Evolutionary conservation across 768 basidiomycete species (phyloP), one percentile per base, ranked within the genome.

Genomic region (Mycena crocata): DNA sequence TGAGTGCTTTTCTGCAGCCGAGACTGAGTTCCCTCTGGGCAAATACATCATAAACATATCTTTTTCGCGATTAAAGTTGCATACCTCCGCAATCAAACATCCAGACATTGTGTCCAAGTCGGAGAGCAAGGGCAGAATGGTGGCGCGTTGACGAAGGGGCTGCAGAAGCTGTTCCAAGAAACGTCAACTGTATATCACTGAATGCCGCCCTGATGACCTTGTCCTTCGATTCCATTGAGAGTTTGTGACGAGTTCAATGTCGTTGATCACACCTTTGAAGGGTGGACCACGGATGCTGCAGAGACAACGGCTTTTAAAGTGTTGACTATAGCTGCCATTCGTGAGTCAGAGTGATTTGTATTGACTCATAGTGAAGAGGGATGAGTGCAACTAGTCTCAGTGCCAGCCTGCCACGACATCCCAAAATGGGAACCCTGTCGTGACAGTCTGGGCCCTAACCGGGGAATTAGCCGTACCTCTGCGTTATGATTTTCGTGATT

Each of bases 111-210:
- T 87, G 83, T 21, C 84, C 85, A 13, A 93, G 79, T 24, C 89
- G 86, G 9, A 94, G 72, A 2, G 92, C 89, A 10, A 90, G 84
- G 5, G 93, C 81, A 37, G 93, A 94, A 72, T 93, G 93, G 71
- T 91, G 93, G 58, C 93, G 84, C 0, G 93, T 93, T 2, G 86
- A 84, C 5, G 93, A 93, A 4, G 93, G 93, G 69, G 91, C 89
- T 3, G 93, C 92, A 23, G 93, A 93, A 19, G 92, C 91, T 1
- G 92, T 94, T 24, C 93, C 93, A 26, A 94, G 83, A 74, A 94
- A 94, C 9, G 90, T 93, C 46, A 94, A 76, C 52, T 85, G 86
- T 2, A 93, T 59, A 0, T 84, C 75, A 3, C 75, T 68, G 39
- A 72, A 48, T 35, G 69, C 54, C 30, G 69, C 28, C 34, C 62